Evolutionary conservation across 805 yeast genomes (phyloP), one percentile per base, ranked within the genome.

Genomic region (Teunomyces stri): DNA sequence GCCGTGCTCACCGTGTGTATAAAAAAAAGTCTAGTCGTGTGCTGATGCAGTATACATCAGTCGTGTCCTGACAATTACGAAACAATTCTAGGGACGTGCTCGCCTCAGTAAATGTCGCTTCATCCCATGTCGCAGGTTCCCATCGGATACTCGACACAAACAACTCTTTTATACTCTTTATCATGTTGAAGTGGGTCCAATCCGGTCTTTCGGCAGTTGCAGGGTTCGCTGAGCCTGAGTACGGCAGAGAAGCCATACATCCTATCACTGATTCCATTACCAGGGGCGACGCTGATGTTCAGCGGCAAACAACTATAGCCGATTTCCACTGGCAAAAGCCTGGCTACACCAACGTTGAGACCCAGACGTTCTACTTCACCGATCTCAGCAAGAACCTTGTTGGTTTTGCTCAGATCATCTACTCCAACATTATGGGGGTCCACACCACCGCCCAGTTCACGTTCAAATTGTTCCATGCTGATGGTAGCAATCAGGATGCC

Each of bases 221-320:
- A 5, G 99, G 99, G 46, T 81, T 96, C 10, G 97, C 96, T 2
- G 99, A 94, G 67, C 99, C 99, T 21, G 96, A 87, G 62, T 94
- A 94, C 60, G 99, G 99, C 45, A 79, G 85, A 35, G 96, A 86
- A 43, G 95, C 96, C 35, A 88, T 94, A 55, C 92, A 86, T 60
- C 80, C 97, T n/a, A 82, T 91, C 48, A 80, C 87, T 36, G 80
- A 79, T 31, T 64, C 81, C 39, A 81, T 85, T 40, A 25, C 27
- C 42, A 51, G 46, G 16, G 60, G 58, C 15, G 72, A 70, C 36
- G 79, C 72, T 28, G 74, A 76, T 34, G 55, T 61, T 18, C 87
- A 71, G 58, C 74, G 83, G 25, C 75, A 70, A 18, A 79, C 94
- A 29, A 70, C 77, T 7, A 61, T 66, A n/a, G 80, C 76, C 12